Percentiles rank a stretch among this genome's conserved stretches.
Conservation (phyloP, 2,329 filamentous ascomycete species). For the Colletotrichum tropicale region DNA sequence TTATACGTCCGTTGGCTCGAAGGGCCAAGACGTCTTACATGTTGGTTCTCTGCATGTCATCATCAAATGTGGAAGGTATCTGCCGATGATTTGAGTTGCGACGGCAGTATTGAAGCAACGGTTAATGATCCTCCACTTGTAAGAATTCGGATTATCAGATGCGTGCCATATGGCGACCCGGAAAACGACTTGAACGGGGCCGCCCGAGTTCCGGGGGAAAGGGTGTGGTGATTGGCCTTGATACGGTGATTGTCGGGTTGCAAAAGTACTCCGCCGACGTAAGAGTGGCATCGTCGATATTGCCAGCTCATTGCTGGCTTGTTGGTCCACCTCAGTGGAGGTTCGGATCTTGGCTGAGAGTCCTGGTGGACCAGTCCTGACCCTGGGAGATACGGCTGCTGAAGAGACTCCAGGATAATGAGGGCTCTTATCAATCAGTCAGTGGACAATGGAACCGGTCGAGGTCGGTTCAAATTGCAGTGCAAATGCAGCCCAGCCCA, state of each 20-base stretch:
- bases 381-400: too few relatives aligned
- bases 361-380: not conserved
- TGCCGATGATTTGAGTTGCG: not conserved
- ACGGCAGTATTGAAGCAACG: not conserved
- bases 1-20: not conserved
- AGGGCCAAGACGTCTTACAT: not conserved
- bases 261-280: not conserved
- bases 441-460: not conserved
- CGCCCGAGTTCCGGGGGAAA: not conserved
- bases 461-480: not conserved
- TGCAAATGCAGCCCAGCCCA: not conserved
- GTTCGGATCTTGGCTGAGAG: not conserved
- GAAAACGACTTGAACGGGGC: not conserved
- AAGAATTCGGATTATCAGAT: not conserved
- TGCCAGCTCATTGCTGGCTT: not conserved
- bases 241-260: not conserved
- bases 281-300: not conserved
- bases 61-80: not conserved
- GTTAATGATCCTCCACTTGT: not conserved
- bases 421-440: not conserved
- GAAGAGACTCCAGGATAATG: too few relatives aligned
- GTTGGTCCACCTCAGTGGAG: not conserved
- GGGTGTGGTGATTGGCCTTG: not conserved
- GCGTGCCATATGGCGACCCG: not conserved
- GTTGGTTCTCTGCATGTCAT: not conserved